These are phyloP conservation scores for Leucaena leucocephala DNA, from an alignment of 306 rosid species.

Conservation along the genomic window DNA sequence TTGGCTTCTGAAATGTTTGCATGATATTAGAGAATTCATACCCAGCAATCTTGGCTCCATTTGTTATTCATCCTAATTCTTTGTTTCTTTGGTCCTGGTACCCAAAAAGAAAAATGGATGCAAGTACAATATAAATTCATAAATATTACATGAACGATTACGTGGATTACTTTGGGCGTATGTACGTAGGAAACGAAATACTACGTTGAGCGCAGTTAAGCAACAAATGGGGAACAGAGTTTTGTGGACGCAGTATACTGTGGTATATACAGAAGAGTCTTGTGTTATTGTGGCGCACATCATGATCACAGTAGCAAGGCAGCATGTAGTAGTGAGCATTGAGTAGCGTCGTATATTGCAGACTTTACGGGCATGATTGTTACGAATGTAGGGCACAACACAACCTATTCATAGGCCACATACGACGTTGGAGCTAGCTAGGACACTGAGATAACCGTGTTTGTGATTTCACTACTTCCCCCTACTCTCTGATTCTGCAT, in stretches of 20 bases:
- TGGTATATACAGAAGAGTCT: not conserved
- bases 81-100: not conserved
- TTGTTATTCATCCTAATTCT: not conserved
- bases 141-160: not conserved
- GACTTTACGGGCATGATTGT: conserved; percentile 39
- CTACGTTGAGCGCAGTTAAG: not conserved
- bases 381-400: not conserved
- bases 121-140: not conserved
- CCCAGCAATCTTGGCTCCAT: not conserved
- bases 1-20: not conserved
- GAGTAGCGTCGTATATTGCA: conserved; percentile 39
- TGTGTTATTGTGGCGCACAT: conserved; percentile 43
- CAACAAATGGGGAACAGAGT: conserved; percentile 23
- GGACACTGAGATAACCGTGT: conserved; percentile 22
- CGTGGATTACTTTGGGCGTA: not conserved
- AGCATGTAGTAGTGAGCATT: not conserved
- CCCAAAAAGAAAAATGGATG: not conserved
- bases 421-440: conserved; percentile 9
- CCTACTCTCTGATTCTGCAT: not conserved
- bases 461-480: not conserved
- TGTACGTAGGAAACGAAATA: not conserved
- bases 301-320: conserved; percentile 22
- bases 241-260: conserved; percentile 33
- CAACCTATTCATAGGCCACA: conserved; percentile 30
- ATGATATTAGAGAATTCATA: not conserved